A percentile compares a stretch with the other conserved stretches of the same genome.
phyloP scores from a whole-genome alignment of 805 yeast genomes.

The Starmera caribaea region DNA sequence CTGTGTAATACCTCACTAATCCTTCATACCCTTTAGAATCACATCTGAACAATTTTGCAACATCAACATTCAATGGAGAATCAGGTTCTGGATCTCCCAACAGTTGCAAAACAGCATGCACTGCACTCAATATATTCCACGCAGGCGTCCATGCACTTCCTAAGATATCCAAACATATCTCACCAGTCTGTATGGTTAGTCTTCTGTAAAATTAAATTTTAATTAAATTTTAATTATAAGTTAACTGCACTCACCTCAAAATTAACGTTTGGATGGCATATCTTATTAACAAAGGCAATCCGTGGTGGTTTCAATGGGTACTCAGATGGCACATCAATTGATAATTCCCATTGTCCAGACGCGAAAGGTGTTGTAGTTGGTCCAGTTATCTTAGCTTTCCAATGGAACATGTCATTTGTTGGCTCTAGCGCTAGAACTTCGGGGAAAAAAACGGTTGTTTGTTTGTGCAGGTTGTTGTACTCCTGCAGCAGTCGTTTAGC shows the following conservation, averaged over 20 bases:
- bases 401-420: conserved; percentile 34
- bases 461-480: conserved; percentile 19
- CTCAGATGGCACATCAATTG: conserved; percentile 31
- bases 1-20: conserved; percentile 30
- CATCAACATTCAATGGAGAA: conserved; percentile 62
- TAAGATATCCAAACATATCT: conserved; percentile 60
- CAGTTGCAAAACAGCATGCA: conserved; percentile 48
- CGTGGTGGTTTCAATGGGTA: conserved; percentile 57
- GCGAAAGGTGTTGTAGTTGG: conserved; percentile 44
- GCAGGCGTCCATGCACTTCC: conserved; percentile 64
- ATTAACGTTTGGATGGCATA: conserved; percentile 41
- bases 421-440: conserved; percentile 37
- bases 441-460: background rate
- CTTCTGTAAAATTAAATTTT: too few relatives aligned
- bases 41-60: conserved; percentile 50
- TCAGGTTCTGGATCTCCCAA: conserved; percentile 60
- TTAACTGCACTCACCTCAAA: conserved; percentile 18
- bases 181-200: conserved; percentile 36
- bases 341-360: conserved; percentile 41
- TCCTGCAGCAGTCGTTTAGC: conserved; percentile 29
- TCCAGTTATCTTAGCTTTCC: conserved; percentile 45
- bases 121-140: conserved; percentile 48
- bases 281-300: conserved; percentile 32
- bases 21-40: conserved; percentile 34
- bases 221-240: too few relatives aligned